phyloP scores from a whole-genome alignment of 768 basidiomycete genomes.

The Mycena leptocephala region DNA sequence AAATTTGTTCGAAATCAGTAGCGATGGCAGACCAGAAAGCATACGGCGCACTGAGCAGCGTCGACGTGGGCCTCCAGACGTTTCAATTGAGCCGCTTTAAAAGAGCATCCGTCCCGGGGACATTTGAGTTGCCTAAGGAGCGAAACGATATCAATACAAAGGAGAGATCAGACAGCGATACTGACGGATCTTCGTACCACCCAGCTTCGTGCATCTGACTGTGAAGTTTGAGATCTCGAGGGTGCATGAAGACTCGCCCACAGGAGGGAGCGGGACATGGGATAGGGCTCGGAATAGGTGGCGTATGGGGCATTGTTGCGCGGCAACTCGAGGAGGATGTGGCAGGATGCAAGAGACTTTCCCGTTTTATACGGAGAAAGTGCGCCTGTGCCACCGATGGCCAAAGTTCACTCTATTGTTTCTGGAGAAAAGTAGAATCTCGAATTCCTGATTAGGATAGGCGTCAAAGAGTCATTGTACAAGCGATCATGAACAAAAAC shows the following conservation, averaged over 20 bases:
- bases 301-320: background rate
- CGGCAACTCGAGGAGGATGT: background rate
- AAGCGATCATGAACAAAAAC: background rate
- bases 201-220: background rate
- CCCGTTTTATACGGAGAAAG: background rate
- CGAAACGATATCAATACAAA: background rate
- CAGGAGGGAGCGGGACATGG: background rate
- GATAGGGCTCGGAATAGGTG: background rate
- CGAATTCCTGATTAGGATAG: background rate
- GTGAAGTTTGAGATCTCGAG: background rate
- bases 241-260: background rate
- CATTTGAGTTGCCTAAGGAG: background rate
- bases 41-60: background rate
- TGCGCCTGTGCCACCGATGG: background rate
- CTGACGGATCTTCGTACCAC: background rate
- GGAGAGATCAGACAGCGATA: background rate
- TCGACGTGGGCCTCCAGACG: constrained; percentile 9
- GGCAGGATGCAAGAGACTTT: background rate
- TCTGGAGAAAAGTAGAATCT: background rate
- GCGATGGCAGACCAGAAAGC: background rate
- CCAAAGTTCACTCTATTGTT: background rate
- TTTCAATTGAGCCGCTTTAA: background rate
- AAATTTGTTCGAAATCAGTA: background rate
- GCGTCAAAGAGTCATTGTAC: background rate
- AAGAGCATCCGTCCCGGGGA: constrained; percentile 3